Base-by-base conservation (phyloP, 2,329 filamentous ascomycete species). In the Hortaea werneckii region DNA sequence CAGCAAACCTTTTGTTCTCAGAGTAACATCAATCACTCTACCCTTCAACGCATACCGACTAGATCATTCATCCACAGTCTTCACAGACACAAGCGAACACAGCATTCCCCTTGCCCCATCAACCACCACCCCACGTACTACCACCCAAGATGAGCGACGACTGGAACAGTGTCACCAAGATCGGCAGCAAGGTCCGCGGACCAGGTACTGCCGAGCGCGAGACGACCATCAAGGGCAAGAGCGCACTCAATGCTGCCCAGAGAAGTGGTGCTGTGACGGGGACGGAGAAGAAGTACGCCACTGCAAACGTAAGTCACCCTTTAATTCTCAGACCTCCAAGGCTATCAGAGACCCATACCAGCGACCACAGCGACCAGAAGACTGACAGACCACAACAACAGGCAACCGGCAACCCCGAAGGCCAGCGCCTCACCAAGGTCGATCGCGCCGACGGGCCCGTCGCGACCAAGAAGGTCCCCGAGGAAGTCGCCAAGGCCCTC, bases 371-470 rank as follows among this genome's bases (percentile, higher is more conserved):
- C 1, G 5, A 44, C 54, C 77, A 20, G 20, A 20, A 20, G 20
- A 20, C 20, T 20, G 20, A 20, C 20, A 20, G 20, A 20, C 20
- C 2, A 20, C 20, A 20, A 20, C n/a, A 38, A 34, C 48, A 65
- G 61, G 58, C 60, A 35, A 48, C 54, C 37, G 52, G 49, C 51
- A 64, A 63, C 50, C 58, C 59, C 55, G 90, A 96, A 71, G 92
- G 92, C 58, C 92, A 98, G 73, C 89, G 87, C 65, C 77, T 96
- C 55, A 96, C 92, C 57, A 95, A 96, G 76, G 89, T 98, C 68
- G 92, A 96, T 76, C 89, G 90, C 58, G 83, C 82, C 65, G 89
- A 96, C 75, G 92, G 95, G 66, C 95, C 95, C 71, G 83, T 96
- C 71, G 95, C 95, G 75, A 89, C 88, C 63, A 94, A 94, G 74